These are phyloP conservation scores for Usnea hakonensis DNA, from an alignment of 495 filamentous ascomycete genomes.

Conservation along the genomic window DNA sequence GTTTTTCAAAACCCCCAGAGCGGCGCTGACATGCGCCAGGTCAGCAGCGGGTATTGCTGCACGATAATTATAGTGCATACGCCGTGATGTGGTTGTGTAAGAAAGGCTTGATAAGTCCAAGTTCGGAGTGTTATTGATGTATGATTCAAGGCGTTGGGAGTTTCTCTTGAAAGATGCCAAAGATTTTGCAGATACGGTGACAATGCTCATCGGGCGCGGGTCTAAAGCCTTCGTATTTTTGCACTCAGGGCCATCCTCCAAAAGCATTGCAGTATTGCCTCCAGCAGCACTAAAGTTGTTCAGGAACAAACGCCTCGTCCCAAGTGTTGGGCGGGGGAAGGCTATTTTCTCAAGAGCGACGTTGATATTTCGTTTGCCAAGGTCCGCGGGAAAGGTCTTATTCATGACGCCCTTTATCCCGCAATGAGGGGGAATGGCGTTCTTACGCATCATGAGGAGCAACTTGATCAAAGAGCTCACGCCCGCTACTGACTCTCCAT, in stretches of 20 bases:
- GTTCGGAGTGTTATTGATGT: slow-evolving; percentile 46
- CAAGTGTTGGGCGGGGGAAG: slow-evolving; percentile 28
- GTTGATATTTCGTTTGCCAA: slow-evolving; percentile 48
- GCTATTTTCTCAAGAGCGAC: slow-evolving; percentile 25
- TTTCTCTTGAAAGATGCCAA: slow-evolving; percentile 30
- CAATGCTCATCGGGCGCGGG: slow-evolving; percentile 42
- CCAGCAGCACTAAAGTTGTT: slow-evolving; percentile 62
- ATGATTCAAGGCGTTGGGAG: slow-evolving; percentile 27
- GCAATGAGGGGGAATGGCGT: slow-evolving; percentile 61
- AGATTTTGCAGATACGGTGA: slow-evolving; percentile 29
- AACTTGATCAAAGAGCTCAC: slow-evolving; percentile 68
- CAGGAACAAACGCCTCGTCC: slow-evolving; percentile 53
- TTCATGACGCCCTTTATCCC: slow-evolving; percentile 39
- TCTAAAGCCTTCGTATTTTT: slow-evolving; percentile 27
- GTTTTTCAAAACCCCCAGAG: not conserved
- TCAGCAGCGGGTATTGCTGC: not conserved
- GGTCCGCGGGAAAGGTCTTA: slow-evolving; percentile 43
- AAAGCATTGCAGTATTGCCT: slow-evolving; percentile 45
- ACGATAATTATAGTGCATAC: slow-evolving; percentile 57
- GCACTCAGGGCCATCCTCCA: slow-evolving; percentile 43
- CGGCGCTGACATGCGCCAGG: slow-evolving; percentile 18
- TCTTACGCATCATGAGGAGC: slow-evolving; percentile 64
- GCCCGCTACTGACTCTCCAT: slow-evolving; percentile 73
- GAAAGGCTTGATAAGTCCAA: slow-evolving; percentile 45
- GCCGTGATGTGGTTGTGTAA: slow-evolving; percentile 65